These are phyloP conservation scores for Tylopilus sp. DNA, from an alignment of 768 basidiomycete species.

Conservation along the genomic window DNA sequence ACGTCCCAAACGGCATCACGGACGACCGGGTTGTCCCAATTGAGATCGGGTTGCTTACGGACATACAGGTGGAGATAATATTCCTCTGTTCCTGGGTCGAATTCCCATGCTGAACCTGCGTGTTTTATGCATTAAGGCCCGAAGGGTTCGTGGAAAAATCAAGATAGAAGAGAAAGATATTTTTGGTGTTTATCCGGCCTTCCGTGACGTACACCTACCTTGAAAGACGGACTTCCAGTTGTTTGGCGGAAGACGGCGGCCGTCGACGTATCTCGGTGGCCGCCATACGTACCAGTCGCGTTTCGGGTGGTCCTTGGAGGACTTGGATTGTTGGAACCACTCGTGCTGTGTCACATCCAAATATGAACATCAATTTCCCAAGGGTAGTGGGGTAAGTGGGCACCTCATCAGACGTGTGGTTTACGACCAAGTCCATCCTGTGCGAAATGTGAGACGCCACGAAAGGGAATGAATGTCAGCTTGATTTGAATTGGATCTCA, in stretches of 20 bases:
- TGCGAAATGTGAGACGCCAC: slow-evolving; percentile 8
- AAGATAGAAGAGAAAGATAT: no score
- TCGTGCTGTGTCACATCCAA: slow-evolving; percentile 44
- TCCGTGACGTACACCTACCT: no score
- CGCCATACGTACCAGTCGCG: slow-evolving; percentile 80
- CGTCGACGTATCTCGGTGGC: slow-evolving; percentile 51
- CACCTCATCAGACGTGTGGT: slow-evolving; percentile 69
- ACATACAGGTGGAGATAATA: slow-evolving; percentile 73
- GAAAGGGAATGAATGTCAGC: slow-evolving; percentile 2
- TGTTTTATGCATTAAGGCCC: not conserved
- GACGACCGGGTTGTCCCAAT: slow-evolving; percentile 69
- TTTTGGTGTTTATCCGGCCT: no score
- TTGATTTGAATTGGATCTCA: slow-evolving; percentile 4
- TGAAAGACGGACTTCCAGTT: slow-evolving; percentile 72
- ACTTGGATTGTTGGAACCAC: slow-evolving; percentile 65
- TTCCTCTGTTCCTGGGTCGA: slow-evolving; percentile 59
- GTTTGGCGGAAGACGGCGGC: slow-evolving; percentile 60
- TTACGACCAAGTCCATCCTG: slow-evolving; percentile 77
- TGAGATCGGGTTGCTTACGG: slow-evolving; percentile 68
- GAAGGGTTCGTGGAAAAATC: not conserved
- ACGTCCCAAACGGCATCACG: slow-evolving; percentile 57
- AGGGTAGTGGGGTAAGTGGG: not conserved
- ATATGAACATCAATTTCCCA: slow-evolving; percentile 1
- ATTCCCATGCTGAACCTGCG: slow-evolving; percentile 68
- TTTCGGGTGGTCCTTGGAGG: slow-evolving; percentile 50